Conservation (phyloP, 2,329 filamentous ascomycete genomes). For the Dryadomyces quercivorus region DNA sequence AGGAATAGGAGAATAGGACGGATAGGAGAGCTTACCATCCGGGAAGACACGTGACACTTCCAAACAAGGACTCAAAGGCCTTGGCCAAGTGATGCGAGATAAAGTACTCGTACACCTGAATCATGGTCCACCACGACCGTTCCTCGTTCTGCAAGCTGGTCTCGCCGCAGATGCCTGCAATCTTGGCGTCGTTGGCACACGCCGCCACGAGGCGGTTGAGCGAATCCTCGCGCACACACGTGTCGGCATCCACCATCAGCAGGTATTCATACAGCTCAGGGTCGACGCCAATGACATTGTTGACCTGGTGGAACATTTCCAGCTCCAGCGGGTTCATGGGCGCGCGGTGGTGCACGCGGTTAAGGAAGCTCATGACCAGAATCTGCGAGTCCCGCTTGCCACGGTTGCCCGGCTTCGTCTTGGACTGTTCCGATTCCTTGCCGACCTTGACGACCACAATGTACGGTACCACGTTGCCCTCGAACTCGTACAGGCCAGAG, state of each 20-base stretch:
- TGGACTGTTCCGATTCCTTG: conserved; percentile 86
- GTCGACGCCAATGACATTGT: conserved; percentile 97
- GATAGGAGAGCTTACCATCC: conserved; percentile 62
- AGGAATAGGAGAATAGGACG: neutral
- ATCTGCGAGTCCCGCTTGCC: conserved; percentile 98
- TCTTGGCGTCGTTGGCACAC: conserved; percentile 88
- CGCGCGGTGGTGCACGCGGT: conserved; percentile 86
- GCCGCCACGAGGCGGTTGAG: conserved; percentile 85
- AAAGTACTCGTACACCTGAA: conserved; percentile 99
- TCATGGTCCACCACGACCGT: conserved; percentile 97
- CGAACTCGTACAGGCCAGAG: conserved; percentile 91
- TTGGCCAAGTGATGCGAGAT: conserved; percentile 96
- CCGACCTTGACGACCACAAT: conserved; percentile 93
- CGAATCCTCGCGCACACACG: conserved; percentile 81
- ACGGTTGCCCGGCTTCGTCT: conserved; percentile 90
- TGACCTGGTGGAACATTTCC: conserved; percentile 98
- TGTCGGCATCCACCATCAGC: conserved; percentile 96
- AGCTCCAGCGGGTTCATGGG: conserved; percentile 94
- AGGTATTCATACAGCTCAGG: conserved; percentile 96
- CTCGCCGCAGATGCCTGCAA: conserved; percentile 94
- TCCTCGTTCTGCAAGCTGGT: conserved; percentile 95
- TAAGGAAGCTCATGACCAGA: conserved; percentile 91
- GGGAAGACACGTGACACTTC: conserved; percentile 95
- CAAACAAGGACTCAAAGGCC: conserved; percentile 95
- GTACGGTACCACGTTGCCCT: conserved; percentile 96